Evolutionary conservation across 441 rosid genomes (phyloP), one percentile per base, ranked within the genome.

Genomic region (Sinapis alba): DNA sequence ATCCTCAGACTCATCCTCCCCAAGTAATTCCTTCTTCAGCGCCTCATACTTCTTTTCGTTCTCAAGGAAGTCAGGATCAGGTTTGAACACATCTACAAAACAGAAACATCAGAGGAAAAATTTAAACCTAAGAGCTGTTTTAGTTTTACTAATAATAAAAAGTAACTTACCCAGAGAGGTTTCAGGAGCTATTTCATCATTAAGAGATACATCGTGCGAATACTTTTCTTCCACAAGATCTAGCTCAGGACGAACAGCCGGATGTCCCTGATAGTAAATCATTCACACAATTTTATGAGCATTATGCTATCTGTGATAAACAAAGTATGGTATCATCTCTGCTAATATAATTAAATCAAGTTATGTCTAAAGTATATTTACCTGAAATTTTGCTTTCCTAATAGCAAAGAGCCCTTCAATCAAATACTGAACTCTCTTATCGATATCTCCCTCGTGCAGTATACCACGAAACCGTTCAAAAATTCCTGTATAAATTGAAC

Each of bases 361-460:
- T 53, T 58, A 4, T 47, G 50, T 20, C 20, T 24, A 45, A 12
- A 23, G 15, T 45, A 47, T 32, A 61, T 18, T 57, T 68, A 94
- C 98, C 96, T 90, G 97, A 84, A 93, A 96, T 28, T 90, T 93
- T 19, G 96, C 97, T 76, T 87, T 91, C 80, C 98, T 83, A 50
- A 81, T 67, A 19, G 97, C 97, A 85, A 89, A 91, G 36, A 96
- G 86, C 38, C 94, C 93, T 88, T 96, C 98, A 58, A 93, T 90
- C 83, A 93, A 75, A 78, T 85, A 93, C 47, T 96, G 98, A 54
- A 93, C 98, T 24, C 99, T 81, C 83, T 93, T 91, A 77, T 96
- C 97, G n/a, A 91, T 96, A 81, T 96, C 97, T 79, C 97, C 99
- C 83, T 96, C 97, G 69, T 91, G 98, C 65, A 96, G 90, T 68